Conservation (phyloP, 2,329 filamentous ascomycete genomes). For the Hortaea werneckii region DNA sequence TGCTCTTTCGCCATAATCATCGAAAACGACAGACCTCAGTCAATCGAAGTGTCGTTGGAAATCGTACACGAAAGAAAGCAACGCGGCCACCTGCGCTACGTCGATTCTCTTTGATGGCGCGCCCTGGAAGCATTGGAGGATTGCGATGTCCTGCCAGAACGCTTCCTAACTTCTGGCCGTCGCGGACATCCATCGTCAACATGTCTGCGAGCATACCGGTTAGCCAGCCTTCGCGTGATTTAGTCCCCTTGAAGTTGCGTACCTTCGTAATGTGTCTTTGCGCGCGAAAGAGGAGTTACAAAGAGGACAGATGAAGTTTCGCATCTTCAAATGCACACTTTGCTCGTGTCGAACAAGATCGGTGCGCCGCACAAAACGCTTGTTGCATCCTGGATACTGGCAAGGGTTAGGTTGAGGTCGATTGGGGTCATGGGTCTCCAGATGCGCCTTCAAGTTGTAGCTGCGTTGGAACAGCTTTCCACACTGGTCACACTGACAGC, state of each 20-base stretch:
- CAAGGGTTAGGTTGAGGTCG: conserved; percentile 64
- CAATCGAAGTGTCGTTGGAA: too few relatives aligned
- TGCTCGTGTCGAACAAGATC: conserved; percentile 54
- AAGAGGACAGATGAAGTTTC: conserved; percentile 58
- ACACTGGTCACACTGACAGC: conserved; percentile 63
- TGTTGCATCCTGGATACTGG: conserved; percentile 53
- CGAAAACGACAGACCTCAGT: too few relatives aligned
- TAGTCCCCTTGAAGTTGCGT: conserved; percentile 18
- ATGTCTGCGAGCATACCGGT: conserved; percentile 44
- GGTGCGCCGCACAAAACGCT: conserved; percentile 72
- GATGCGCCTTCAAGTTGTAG: conserved; percentile 80
- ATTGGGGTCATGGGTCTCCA: conserved; percentile 71
- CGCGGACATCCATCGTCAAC: conserved; percentile 67
- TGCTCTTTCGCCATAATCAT: too few relatives aligned
- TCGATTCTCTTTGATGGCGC: neutral
- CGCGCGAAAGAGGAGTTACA: conserved; percentile 65
- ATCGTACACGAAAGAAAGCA: too few relatives aligned
- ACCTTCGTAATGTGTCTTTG: conserved; percentile 77
- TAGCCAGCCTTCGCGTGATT: conserved; percentile 1
- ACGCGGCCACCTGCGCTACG: neutral
- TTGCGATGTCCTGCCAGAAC: conserved; percentile 1
- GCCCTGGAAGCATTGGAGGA: neutral
- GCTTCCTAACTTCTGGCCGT: conserved; percentile 30
- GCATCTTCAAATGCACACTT: conserved; percentile 61
- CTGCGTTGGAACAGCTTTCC: conserved; percentile 70